Conservation (phyloP, 257 asterid species). For the Ilex asprella region DNA sequence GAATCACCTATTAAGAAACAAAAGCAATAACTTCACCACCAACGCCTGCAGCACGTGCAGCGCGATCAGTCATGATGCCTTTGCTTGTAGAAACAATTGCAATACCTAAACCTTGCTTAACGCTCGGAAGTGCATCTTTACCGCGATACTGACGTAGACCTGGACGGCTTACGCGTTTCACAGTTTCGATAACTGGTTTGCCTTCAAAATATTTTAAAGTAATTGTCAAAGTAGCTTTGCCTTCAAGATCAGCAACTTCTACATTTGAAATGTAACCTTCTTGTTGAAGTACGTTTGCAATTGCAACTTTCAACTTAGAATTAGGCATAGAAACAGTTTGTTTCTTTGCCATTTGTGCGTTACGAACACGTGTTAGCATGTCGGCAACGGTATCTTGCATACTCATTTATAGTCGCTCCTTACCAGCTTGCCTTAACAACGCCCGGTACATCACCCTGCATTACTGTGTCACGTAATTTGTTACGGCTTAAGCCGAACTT, state of each 20-base stretch:
- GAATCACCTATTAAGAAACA: not conserved
- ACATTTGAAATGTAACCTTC: not conserved
- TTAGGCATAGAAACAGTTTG: not conserved
- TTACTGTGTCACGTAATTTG: too few relatives aligned
- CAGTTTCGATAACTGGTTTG: not conserved
- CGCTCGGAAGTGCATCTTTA: not conserved
- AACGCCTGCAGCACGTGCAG: not conserved
- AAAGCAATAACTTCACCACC: not conserved
- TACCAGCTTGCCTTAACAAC: too few relatives aligned
- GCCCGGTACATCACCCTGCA: too few relatives aligned
- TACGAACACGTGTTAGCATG: not conserved
- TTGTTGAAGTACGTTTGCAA: not conserved
- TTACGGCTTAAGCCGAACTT: too few relatives aligned
- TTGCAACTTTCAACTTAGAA: not conserved
- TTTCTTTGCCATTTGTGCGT: not conserved
- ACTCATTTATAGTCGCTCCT: too few relatives aligned
- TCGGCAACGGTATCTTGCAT: not conserved
- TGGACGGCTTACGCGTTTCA: not conserved
- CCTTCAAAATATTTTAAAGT: not conserved
- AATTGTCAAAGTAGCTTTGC: not conserved
- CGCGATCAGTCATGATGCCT: not conserved
- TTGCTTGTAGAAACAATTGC: not conserved
- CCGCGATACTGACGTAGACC: not conserved
- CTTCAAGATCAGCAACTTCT: not conserved
- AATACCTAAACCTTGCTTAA: not conserved